Percentiles rank a stretch among this genome's conserved stretches.
These are phyloP conservation scores for Fusarium sulawesiense DNA, from an alignment of 2,329 filamentous ascomycete genomes.

Conservation along the genomic window DNA sequence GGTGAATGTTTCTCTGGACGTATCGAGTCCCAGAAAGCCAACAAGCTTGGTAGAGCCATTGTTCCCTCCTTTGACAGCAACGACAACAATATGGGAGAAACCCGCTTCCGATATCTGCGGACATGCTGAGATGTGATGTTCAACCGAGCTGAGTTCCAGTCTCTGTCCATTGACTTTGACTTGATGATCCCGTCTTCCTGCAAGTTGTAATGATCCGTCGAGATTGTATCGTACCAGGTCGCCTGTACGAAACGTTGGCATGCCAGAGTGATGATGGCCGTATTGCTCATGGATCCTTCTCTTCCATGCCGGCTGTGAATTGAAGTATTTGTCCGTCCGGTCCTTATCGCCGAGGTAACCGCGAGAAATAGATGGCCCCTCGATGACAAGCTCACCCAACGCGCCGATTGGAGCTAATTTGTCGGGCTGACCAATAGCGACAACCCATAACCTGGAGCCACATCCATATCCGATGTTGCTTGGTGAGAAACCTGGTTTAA, in stretches of 20 bases:
- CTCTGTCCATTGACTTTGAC: slow-evolving; percentile 8
- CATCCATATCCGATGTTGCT: slow-evolving; percentile 3
- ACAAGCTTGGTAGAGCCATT: neutral
- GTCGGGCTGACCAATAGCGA: neutral
- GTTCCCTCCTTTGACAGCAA: neutral
- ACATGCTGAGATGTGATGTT: neutral
- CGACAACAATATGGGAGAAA: neutral
- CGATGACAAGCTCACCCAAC: neutral
- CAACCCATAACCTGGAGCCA: slow-evolving; percentile 1
- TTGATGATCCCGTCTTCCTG: slow-evolving; percentile 5
- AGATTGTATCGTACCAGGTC: slow-evolving; percentile 9
- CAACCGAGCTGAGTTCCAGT: neutral
- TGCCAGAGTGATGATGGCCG: neutral
- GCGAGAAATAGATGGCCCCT: neutral
- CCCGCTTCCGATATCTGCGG: neutral
- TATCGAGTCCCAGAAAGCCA: neutral
- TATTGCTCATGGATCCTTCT: neutral
- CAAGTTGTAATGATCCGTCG: neutral
- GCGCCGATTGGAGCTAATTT: slow-evolving; percentile 6
- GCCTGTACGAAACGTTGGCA: neutral
- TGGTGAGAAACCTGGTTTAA: neutral
- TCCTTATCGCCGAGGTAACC: neutral
- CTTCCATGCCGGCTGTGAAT: neutral
- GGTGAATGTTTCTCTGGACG: neutral
- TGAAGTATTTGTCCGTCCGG: neutral